Percentiles rank a stretch among this genome's conserved stretches.
Conservation (phyloP, 1,139 yeast species). For the Candida gigantensis region DNA sequence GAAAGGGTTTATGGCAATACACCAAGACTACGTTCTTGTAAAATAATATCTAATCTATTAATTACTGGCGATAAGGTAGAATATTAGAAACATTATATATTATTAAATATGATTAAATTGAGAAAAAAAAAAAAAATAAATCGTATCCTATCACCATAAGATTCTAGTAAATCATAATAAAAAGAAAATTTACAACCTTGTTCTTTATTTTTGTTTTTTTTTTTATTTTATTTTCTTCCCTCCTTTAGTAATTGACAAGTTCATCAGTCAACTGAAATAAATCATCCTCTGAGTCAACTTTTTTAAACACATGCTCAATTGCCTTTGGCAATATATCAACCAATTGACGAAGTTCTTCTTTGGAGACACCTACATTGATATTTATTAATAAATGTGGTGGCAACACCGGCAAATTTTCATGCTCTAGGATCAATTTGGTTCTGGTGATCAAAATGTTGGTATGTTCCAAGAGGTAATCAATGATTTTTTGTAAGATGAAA, state of each 20-base stretch:
- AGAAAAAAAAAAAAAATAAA: not conserved
- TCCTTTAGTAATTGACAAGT: conserved; percentile 17
- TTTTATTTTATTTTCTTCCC: too few species aligned
- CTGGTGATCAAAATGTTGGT: conserved; percentile 67
- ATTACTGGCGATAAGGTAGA: too few species aligned
- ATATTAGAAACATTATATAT: not conserved
- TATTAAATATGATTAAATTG: conserved; percentile 1
- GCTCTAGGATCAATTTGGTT: conserved; percentile 66
- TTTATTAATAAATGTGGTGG: conserved; percentile 67
- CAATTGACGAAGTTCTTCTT: conserved; percentile 48
- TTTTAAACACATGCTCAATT: conserved; percentile 20
- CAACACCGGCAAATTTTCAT: conserved; percentile 73
- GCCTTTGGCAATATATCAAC: conserved; percentile 19
- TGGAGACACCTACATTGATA: conserved; percentile 55
- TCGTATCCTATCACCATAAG: not conserved
- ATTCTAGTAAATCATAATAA: too few species aligned
- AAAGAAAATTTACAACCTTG: too few species aligned
- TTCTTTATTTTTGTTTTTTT: too few species aligned
- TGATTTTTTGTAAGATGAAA: conserved; percentile 61
- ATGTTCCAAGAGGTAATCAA: conserved; percentile 52
- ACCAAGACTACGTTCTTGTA: too few species aligned
- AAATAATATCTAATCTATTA: too few species aligned
- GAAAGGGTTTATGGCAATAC: too few species aligned
- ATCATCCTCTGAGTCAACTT: conserved; percentile 19
- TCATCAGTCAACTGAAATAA: conserved; percentile 23